Evolutionary conservation across 2,329 filamentous ascomycete species (phyloP).

Genomic region (Clathrospora elynae): DNA sequence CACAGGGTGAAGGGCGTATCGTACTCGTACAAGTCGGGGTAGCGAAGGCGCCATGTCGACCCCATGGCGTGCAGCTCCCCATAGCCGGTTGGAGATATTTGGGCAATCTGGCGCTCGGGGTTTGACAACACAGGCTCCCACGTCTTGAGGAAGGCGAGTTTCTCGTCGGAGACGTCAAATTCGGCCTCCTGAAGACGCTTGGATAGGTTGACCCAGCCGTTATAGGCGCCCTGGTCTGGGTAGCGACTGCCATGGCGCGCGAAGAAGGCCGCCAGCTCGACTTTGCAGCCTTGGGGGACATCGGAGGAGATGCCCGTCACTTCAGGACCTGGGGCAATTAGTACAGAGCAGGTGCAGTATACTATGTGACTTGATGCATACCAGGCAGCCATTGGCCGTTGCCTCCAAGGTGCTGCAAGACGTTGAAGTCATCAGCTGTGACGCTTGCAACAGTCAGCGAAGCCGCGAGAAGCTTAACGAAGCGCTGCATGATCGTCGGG

Average conservation of each 20-base stretch:
- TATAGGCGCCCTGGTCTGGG: conserved; percentile 65
- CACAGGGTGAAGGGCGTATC: conserved; percentile 62
- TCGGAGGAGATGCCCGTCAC: conserved; percentile 61
- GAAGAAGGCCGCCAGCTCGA: conserved; percentile 66
- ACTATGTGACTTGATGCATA: conserved; percentile 1
- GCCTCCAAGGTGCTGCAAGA: conserved; percentile 46
- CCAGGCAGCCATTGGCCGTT: conserved; percentile 50
- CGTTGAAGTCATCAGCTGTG: conserved; percentile 36
- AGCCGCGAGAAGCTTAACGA: conserved; percentile 24
- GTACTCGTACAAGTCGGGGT: conserved; percentile 57
- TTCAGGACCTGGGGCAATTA: conserved; percentile 55
- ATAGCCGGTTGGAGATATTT: conserved; percentile 65
- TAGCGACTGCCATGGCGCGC: conserved; percentile 67
- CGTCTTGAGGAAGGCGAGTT: conserved; percentile 60
- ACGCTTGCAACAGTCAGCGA: conserved; percentile 17
- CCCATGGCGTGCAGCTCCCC: conserved; percentile 65
- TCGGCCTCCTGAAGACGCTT: conserved; percentile 57
- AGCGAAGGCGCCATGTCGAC: conserved; percentile 54
- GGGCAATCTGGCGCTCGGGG: conserved; percentile 61
- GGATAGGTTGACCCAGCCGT: conserved; percentile 56
- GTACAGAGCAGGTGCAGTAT: not conserved
- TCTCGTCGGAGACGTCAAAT: conserved; percentile 59
- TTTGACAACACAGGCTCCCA: conserved; percentile 65
- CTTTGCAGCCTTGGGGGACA: conserved; percentile 61
- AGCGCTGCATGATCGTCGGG: conserved; percentile 21